These are phyloP conservation scores for Capronia coronata DNA, from an alignment of 2,329 filamentous ascomycete genomes.

Conservation along the genomic window DNA sequence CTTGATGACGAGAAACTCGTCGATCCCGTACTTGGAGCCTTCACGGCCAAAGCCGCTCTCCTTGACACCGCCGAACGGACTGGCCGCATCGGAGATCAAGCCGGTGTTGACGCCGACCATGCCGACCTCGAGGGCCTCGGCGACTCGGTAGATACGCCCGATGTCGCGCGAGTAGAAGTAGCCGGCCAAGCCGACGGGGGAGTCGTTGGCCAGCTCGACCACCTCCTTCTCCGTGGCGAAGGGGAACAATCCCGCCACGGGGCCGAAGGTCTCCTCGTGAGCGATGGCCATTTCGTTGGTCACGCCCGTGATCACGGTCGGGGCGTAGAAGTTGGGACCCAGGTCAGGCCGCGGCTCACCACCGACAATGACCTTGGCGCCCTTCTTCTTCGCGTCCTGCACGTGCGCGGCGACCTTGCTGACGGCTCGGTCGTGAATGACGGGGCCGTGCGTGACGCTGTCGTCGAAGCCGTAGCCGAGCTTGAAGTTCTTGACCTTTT, in stretches of 20 bases:
- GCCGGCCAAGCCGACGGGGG: constrained; percentile 82
- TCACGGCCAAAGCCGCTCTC: constrained; percentile 75
- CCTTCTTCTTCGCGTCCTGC: constrained; percentile 68
- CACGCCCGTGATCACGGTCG: constrained; percentile 84
- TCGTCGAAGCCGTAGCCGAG: constrained; percentile 43
- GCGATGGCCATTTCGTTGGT: constrained; percentile 77
- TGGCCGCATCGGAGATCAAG: constrained; percentile 49
- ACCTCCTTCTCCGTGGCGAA: constrained; percentile 89
- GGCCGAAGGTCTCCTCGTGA: constrained; percentile 89
- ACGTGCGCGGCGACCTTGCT: constrained; percentile 75
- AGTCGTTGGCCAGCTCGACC: constrained; percentile 69
- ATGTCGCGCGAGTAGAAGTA: constrained; percentile 77
- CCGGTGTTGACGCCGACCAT: constrained; percentile 66
- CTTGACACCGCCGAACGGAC: constrained; percentile 72
- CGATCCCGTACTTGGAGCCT: constrained; percentile 64
- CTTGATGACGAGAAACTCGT: constrained; percentile 70
- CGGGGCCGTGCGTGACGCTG: constrained; percentile 44
- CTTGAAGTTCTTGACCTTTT: constrained; percentile 46
- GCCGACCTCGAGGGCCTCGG: constrained; percentile 50
- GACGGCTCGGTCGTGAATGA: constrained; percentile 72
- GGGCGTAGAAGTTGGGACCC: constrained; percentile 80
- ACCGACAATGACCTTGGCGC: constrained; percentile 66
- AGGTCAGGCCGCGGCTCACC: constrained; percentile 68
- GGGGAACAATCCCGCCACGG: constrained; percentile 80
- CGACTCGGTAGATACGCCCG: constrained; percentile 53